A percentile compares a stretch with the other conserved stretches of the same genome.
Evolutionary conservation across 805 yeast genomes (phyloP).

Genomic region (Lipomyces spencermartinsiae): DNA sequence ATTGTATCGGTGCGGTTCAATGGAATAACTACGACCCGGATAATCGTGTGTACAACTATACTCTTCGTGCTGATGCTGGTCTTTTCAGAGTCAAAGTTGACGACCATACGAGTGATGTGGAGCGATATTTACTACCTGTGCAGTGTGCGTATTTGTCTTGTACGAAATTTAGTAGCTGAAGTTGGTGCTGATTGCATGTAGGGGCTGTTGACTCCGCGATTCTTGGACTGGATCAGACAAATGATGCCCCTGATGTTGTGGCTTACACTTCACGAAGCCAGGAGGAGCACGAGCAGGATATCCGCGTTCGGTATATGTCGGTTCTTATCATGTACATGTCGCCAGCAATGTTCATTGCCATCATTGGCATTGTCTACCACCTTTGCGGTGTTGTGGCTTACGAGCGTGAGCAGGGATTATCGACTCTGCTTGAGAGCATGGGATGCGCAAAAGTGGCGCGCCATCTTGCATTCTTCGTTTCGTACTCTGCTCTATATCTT

Average conservation of each 20-base stretch:
- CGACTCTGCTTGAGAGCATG: conserved; percentile 45
- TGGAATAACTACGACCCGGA: conserved; percentile 45
- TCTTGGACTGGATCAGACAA: conserved; percentile 42
- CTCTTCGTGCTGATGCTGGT: conserved; percentile 48
- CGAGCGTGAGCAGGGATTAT: conserved; percentile 46
- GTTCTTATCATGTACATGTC: conserved; percentile 44
- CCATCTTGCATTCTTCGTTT: conserved; percentile 42
- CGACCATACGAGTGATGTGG: conserved; percentile 43
- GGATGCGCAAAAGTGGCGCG: conserved; percentile 44
- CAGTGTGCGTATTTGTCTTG: conserved; percentile 44
- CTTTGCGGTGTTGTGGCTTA: conserved; percentile 46
- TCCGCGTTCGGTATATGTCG: conserved; percentile 42
- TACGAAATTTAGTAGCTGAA: neutral
- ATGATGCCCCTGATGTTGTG: conserved; percentile 42
- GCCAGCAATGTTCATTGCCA: conserved; percentile 47
- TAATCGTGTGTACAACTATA: conserved; percentile 45
- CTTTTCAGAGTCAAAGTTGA: conserved; percentile 41
- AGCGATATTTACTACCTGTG: conserved; percentile 45
- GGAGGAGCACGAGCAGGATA: conserved; percentile 40
- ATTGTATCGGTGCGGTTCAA: conserved; percentile 47
- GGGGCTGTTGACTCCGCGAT: conserved; percentile 38
- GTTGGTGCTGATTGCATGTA: conserved; percentile 13
- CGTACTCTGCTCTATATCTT: conserved; percentile 45
- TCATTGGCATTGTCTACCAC: conserved; percentile 49
- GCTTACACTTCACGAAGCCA: conserved; percentile 45